Evolutionary conservation across 371 early-diverging fungal species (phyloP).

Genomic region (Lichtheimia ramosa): DNA sequence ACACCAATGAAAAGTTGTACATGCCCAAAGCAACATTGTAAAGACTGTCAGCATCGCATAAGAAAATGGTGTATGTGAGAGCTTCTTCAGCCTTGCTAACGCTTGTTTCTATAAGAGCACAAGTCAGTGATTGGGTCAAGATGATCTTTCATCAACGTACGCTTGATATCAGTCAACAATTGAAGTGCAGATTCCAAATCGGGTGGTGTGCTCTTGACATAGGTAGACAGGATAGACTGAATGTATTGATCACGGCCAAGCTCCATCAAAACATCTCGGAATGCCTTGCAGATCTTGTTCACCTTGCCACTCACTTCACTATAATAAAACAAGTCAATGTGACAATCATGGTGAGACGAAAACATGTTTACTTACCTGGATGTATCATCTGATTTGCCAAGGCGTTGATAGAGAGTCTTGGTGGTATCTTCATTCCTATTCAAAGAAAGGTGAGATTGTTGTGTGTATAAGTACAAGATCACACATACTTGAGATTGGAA

Average conservation of each 20-base stretch:
- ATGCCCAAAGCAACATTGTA: slow-evolving; percentile 92
- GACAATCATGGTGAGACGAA: too few relatives aligned
- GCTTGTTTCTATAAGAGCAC: slow-evolving; percentile 30
- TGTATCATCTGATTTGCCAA: slow-evolving; percentile 6
- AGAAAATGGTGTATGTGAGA: slow-evolving; percentile 88
- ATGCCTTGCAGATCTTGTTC: slow-evolving; percentile 74
- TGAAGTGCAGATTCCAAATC: slow-evolving; percentile 82
- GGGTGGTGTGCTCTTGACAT: slow-evolving; percentile 82
- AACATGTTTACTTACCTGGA: background rate
- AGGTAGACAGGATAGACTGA: slow-evolving; percentile 84
- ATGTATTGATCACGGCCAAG: slow-evolving; percentile 67
- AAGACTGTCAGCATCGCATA: slow-evolving; percentile 83
- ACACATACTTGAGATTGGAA: slow-evolving; percentile 64
- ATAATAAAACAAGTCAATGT: background rate
- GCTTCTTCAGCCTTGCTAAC: slow-evolving; percentile 77
- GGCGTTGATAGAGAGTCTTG: slow-evolving; percentile 61
- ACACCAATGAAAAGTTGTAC: slow-evolving; percentile 90
- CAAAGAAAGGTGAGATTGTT: background rate
- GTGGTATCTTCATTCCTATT: slow-evolving; percentile 68
- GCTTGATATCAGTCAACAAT: slow-evolving; percentile 62
- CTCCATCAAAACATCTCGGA: slow-evolving; percentile 65
- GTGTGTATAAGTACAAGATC: background rate
- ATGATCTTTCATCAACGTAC: slow-evolving; percentile 15
- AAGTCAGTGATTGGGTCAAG: slow-evolving; percentile 30
- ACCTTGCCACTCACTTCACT: slow-evolving; percentile 60